phyloP scores from a whole-genome alignment of 331 rosid species.

The Quercus phellos region DNA sequence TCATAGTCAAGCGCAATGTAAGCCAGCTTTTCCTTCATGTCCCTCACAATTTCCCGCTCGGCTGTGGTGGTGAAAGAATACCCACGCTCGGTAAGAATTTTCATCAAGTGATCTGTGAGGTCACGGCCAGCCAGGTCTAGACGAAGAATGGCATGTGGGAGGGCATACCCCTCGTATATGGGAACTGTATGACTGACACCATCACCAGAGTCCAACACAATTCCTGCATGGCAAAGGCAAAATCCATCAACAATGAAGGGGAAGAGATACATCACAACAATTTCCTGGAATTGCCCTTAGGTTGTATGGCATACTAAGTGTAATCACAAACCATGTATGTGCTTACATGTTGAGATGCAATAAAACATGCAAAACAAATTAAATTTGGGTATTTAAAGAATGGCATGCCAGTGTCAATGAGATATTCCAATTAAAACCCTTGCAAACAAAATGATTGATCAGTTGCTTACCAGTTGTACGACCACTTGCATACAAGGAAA shows the following conservation, averaged over 20 bases:
- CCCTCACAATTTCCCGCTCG: conserved; percentile 98
- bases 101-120: conserved; percentile 93
- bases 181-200: conserved; percentile 99
- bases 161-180: conserved; percentile 94
- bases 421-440: conserved; percentile 11
- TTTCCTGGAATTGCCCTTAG: neutral
- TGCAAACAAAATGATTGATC: conserved; percentile 8
- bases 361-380: neutral
- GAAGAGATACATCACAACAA: neutral
- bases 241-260: neutral
- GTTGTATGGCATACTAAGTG: neutral
- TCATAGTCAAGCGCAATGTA: conserved; percentile 91
- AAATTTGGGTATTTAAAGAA: neutral
- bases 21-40: conserved; percentile 87
- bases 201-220: conserved; percentile 96
- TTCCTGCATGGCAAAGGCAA: conserved; percentile 48
- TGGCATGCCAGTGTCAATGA: neutral
- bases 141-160: conserved; percentile 98
- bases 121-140: conserved; percentile 97
- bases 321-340: neutral
- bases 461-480: conserved; percentile 86
- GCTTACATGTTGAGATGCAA: neutral
- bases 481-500: conserved; percentile 95
- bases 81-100: conserved; percentile 92
- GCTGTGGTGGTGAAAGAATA: conserved; percentile 96